A percentile compares a stretch with the other conserved stretches of the same genome.
These are phyloP conservation scores for Pythium coloratum DNA, from an alignment of 352 stramenopile species.

Conservation along the genomic window DNA sequence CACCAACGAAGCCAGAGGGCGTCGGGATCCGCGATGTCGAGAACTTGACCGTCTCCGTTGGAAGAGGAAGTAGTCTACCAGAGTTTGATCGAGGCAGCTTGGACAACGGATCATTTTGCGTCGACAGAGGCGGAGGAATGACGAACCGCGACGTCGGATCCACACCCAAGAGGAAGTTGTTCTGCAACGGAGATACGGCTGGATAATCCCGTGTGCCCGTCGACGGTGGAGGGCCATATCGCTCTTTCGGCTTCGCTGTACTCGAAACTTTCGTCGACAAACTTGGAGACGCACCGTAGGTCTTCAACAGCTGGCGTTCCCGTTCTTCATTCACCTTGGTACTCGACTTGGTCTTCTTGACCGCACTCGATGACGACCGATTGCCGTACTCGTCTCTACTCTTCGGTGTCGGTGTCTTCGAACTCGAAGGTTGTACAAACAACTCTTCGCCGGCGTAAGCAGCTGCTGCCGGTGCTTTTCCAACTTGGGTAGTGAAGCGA, in stretches of 20 bases:
- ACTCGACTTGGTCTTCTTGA: conserved; percentile 11
- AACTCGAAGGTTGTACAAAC: conserved; percentile 23
- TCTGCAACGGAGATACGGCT: conserved; percentile 19
- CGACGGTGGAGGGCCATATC: conserved; percentile 23
- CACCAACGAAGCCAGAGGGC: neutral
- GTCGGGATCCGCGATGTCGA: conserved; percentile 8
- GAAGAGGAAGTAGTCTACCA: conserved; percentile 15
- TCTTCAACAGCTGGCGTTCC: conserved; percentile 49
- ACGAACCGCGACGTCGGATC: conserved; percentile 37
- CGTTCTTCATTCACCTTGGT: conserved; percentile 45
- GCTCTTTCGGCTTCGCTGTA: conserved; percentile 18
- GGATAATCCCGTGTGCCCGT: conserved; percentile 5
- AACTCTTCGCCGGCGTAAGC: conserved; percentile 26
- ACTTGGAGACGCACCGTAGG: conserved; percentile 40
- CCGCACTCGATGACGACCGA: conserved; percentile 16
- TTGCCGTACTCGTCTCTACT: conserved; percentile 39
- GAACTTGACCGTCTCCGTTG: conserved; percentile 25
- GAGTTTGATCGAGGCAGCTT: conserved; percentile 18
- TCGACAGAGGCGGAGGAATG: conserved; percentile 51
- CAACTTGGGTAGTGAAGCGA: conserved; percentile 31
- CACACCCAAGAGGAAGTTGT: conserved; percentile 24
- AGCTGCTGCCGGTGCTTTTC: conserved; percentile 31
- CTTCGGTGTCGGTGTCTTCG: conserved; percentile 40
- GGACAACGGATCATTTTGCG: conserved; percentile 20
- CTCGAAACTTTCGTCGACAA: neutral